Percentiles rank a stretch among this genome's conserved stretches.
Evolutionary conservation across 805 yeast species (phyloP).

Genomic region (Martiniozyma abietophila): DNA sequence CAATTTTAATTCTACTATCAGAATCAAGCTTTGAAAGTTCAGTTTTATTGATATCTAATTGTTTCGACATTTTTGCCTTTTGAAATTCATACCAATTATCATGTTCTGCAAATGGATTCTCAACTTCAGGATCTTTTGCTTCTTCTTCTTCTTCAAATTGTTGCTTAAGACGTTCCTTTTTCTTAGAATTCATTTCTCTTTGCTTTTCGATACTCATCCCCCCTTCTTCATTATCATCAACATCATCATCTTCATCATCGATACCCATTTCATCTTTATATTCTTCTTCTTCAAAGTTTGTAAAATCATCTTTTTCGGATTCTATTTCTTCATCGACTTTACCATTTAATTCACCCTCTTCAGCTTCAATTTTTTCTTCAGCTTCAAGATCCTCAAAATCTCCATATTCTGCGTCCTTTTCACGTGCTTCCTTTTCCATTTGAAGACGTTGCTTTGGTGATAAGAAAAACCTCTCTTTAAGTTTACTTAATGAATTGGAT

Average conservation of each 20-base stretch:
- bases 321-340: constrained; percentile 40
- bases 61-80: constrained; percentile 95
- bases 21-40: constrained; percentile 66
- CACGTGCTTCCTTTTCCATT: constrained; percentile 25
- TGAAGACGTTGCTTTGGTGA: constrained; percentile 40
- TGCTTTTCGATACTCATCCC: constrained; percentile 57
- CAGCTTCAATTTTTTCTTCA: constrained; percentile 30
- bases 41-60: constrained; percentile 83
- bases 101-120: constrained; percentile 50
- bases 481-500: constrained; percentile 29
- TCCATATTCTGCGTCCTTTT: constrained; percentile 29
- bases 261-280: constrained; percentile 31
- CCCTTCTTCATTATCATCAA: no score
- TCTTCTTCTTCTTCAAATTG: constrained; percentile 86
- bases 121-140: constrained; percentile 59
- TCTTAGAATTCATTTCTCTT: constrained; percentile 74
- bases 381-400: constrained; percentile 25
- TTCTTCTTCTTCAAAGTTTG: constrained; percentile 47
- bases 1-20: constrained; percentile 70
- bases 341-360: constrained; percentile 35
- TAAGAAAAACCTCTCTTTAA: constrained; percentile 41
- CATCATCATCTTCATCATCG: constrained; percentile 33
- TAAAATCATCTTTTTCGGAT: constrained; percentile 36
- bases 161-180: constrained; percentile 77
- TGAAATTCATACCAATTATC: constrained; percentile 98